Evolutionary conservation across 768 basidiomycete species (phyloP), one percentile per base, ranked within the genome.

Genomic region (Dioszegia crocea): DNA sequence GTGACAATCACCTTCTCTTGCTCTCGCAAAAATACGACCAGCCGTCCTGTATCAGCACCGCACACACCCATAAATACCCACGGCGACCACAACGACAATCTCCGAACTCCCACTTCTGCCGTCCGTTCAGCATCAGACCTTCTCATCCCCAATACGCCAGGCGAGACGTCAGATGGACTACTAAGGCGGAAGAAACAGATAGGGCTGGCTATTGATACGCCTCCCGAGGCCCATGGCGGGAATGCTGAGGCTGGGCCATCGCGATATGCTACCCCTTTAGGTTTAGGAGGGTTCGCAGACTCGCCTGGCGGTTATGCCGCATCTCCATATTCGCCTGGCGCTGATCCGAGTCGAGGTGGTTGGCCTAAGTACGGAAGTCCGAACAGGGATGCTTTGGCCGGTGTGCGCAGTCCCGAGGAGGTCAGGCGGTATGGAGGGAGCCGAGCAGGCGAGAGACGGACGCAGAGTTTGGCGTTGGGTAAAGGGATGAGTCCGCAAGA

Each of bases 1-100:
- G 89, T 89, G 12, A 87, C 85, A 3, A 85, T 97, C 64, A 87
- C 88, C 0, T 91, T 96, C 76, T 86, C 88, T 49, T 96, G 94
- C 74, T 86, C 85, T 3, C 84, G 84, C 41, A 31, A 5, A 29
- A 11, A 19, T 19, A 12, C 27, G 17, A 14, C 9, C 9, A n/a
- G 14, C 23, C 33, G 17, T 23, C 31, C n/a, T 19, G 38, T 36
- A 21, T 21, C 51, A 19, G 26, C 33, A 23, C 51, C 51, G 31
- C 31, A 26, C 11, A 52, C 51, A 3, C 36, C 51, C 8, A 10
- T 39, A 27, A 11, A 21, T n/a, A n/a, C n/a, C n/a, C n/a, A n/a
- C n/a, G 6, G 41, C 40, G 19, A 31, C 5, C 8, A 36, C 49
- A n/a, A 23, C 33, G 12, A 31, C 21, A 49, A 36, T 51, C 33